Percentiles rank a stretch among this genome's conserved stretches.
phyloP scores from a whole-genome alignment of 2,329 filamentous ascomycete species.

The Ophiostoma angusticollis region DNA sequence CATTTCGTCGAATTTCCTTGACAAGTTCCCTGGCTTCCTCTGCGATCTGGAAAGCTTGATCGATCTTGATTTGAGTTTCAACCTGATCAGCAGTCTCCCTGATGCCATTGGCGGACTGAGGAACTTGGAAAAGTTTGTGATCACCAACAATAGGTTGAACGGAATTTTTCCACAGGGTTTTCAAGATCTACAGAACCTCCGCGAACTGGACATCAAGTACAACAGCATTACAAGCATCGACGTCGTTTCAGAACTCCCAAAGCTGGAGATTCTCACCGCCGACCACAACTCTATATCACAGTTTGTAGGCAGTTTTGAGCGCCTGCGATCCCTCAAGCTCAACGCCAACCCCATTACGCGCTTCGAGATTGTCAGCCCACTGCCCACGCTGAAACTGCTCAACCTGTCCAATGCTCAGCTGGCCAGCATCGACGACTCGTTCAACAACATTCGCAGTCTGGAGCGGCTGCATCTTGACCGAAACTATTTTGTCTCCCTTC shows the following conservation, averaged over 20 bases:
- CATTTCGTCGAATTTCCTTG: conserved; percentile 84
- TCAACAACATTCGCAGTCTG: conserved; percentile 74
- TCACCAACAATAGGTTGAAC: conserved; percentile 83
- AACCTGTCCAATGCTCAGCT: conserved; percentile 88
- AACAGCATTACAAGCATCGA: conserved; percentile 84
- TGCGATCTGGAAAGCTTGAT: conserved; percentile 72
- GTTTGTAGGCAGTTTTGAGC: conserved; percentile 79
- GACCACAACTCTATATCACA: conserved; percentile 89
- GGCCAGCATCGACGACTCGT: conserved; percentile 77
- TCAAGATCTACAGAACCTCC: conserved; percentile 59
- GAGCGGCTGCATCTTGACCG: conserved; percentile 83
- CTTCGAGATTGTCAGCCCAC: conserved; percentile 66
- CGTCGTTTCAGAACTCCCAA: conserved; percentile 69
- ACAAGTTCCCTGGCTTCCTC: conserved; percentile 72
- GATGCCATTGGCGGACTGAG: conserved; percentile 64
- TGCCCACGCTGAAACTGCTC: conserved; percentile 71
- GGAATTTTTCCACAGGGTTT: conserved; percentile 65
- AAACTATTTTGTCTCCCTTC: conserved; percentile 89
- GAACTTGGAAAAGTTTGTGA: conserved; percentile 77
- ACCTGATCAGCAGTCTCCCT: conserved; percentile 68
- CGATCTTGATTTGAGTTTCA: conserved; percentile 95
- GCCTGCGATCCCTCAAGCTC: conserved; percentile 70
- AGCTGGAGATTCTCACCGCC: conserved; percentile 74
- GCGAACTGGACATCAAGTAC: conserved; percentile 89
- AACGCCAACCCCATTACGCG: conserved; percentile 94